Evolutionary conservation across 1,139 yeast genomes (phyloP).

Genomic region (Geotrichum klebahnii): DNA sequence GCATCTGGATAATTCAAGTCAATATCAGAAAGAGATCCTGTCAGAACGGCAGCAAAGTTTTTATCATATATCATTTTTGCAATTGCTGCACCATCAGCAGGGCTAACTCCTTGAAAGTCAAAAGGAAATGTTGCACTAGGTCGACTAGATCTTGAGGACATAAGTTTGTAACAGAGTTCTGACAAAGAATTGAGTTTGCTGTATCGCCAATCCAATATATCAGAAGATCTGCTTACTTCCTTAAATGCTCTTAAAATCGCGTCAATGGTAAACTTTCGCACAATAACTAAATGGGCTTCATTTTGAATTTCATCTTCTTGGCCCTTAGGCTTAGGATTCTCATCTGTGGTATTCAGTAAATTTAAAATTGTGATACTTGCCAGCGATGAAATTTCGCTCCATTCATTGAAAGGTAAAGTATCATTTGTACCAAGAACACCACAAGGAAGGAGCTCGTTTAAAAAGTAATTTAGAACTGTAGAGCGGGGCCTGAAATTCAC

Average conservation of each 20-base stretch:
- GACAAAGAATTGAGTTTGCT: constrained; percentile 56
- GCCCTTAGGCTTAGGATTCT: constrained; percentile 31
- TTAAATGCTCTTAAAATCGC: constrained; percentile 58
- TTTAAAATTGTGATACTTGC: constrained; percentile 43
- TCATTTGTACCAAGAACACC: constrained; percentile 40
- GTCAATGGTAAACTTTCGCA: constrained; percentile 72
- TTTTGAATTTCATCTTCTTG: constrained; percentile 45
- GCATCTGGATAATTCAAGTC: constrained; percentile 71
- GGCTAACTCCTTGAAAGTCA: constrained; percentile 40
- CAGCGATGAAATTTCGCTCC: constrained; percentile 47
- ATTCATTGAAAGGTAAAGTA: constrained; percentile 27
- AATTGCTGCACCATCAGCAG: constrained; percentile 56
- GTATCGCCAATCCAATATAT: constrained; percentile 44
- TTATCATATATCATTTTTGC: constrained; percentile 65
- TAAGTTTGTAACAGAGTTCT: constrained; percentile 43
- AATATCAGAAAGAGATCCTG: constrained; percentile 55
- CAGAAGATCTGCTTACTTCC: constrained; percentile 43
- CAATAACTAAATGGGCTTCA: constrained; percentile 66
- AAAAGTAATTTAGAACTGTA: constrained; percentile 69
- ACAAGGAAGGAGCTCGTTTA: constrained; percentile 70
- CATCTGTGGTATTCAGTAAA: constrained; percentile 51
- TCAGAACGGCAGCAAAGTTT: constrained; percentile 55
- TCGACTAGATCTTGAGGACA: constrained; percentile 26
- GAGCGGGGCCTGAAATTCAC: constrained; percentile 55
- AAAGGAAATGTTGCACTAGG: constrained; percentile 30